These are phyloP conservation scores for Globisporangium solare DNA, from an alignment of 352 stramenopile species.

Conservation along the genomic window DNA sequence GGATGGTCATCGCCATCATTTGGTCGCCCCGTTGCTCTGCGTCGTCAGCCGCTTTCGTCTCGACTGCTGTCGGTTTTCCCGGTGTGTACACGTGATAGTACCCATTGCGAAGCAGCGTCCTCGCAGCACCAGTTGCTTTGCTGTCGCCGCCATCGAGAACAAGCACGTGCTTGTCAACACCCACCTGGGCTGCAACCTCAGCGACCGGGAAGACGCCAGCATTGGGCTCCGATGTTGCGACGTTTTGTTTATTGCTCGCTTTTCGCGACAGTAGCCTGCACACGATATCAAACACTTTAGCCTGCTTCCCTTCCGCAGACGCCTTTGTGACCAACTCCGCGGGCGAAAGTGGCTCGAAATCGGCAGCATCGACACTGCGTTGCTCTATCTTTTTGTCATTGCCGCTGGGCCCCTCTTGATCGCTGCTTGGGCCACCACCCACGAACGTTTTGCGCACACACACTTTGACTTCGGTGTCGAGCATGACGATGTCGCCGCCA, in stretches of 20 bases:
- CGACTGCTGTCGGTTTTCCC: neutral
- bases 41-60: neutral
- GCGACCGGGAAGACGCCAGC: neutral
- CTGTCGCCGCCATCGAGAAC: neutral
- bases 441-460: conserved; percentile 38
- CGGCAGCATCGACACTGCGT: neutral
- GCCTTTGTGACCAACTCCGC: neutral
- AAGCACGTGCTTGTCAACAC: neutral
- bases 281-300: conserved; percentile 9
- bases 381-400: neutral
- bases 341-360: neutral
- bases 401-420: neutral
- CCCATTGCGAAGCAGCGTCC: neutral
- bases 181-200: neutral
- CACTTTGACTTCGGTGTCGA: conserved; percentile 43
- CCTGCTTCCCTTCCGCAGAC: conserved; percentile 6
- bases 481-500: conserved; percentile 13
- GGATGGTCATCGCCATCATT: conserved; percentile 1
- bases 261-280: neutral
- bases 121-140: neutral
- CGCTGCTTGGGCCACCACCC: neutral
- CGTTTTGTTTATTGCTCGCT: neutral
- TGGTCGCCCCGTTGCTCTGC: neutral
- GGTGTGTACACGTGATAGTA: neutral
- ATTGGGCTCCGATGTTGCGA: neutral